A percentile compares a stretch with the other conserved stretches of the same genome.
phyloP scores from a whole-genome alignment of 2,329 filamentous ascomycete genomes.

The Aspergillus fumigatus region DNA sequence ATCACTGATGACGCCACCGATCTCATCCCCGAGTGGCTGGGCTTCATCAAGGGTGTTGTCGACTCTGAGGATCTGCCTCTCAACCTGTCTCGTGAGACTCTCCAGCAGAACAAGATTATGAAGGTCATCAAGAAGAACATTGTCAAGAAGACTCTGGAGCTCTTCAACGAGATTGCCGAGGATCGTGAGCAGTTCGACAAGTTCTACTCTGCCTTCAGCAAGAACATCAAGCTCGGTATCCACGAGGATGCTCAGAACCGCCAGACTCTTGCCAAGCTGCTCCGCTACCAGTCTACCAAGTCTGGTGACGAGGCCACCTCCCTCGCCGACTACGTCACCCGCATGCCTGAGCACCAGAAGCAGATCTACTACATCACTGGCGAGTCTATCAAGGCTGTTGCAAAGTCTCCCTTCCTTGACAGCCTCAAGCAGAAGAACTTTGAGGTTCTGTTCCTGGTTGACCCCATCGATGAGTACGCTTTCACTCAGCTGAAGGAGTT shows the following conservation, averaged over 20 bases:
- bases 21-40: constrained; percentile 98
- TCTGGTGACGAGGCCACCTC: constrained; percentile 94
- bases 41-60: constrained; percentile 99
- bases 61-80: constrained; percentile 99
- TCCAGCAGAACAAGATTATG: constrained; percentile 99
- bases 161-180: constrained; percentile 98
- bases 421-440: constrained; percentile 98
- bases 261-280: constrained; percentile 85
- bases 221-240: constrained; percentile 99
- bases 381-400: constrained; percentile 97
- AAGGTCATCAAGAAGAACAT: constrained; percentile 99
- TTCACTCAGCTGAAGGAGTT: constrained; percentile 99
- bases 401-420: constrained; percentile 98
- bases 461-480: constrained; percentile 99
- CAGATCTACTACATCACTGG: constrained; percentile 99
- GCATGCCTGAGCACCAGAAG: constrained; percentile 99
- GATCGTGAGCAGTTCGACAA: constrained; percentile 99
- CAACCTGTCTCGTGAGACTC: constrained; percentile 99
- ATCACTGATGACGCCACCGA: constrained; percentile 99
- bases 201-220: constrained; percentile 99
- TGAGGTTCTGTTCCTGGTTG: constrained; percentile 97
- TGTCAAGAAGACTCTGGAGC: constrained; percentile 99
- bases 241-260: constrained; percentile 99
- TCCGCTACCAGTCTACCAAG: constrained; percentile 99
- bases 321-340: constrained; percentile 93